Conservation (phyloP, 768 basidiomycete species). For the Rhodotorula taiwanensis region DNA sequence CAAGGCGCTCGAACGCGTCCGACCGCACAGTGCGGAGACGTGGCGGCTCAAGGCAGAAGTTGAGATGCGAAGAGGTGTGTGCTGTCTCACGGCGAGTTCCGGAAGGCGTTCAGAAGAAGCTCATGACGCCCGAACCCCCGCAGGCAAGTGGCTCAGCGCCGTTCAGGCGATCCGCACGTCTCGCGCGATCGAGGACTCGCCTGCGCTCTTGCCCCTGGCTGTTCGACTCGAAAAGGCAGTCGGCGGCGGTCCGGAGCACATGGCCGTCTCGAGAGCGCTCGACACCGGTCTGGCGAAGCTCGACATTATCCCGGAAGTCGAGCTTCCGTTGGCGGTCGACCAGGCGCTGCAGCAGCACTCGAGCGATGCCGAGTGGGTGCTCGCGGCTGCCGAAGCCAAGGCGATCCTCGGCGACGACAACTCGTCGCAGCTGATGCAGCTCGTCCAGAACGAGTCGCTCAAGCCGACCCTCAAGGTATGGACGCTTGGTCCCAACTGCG, state of each 20-base stretch:
- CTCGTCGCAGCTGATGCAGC: conserved; percentile 53
- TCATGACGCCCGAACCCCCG: too few species aligned
- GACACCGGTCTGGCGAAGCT: conserved; percentile 54
- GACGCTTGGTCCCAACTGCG: too few species aligned
- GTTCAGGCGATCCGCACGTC: conserved; percentile 60
- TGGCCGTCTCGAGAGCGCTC: conserved; percentile 51
- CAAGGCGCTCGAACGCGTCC: conserved; percentile 56
- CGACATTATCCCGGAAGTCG: conserved; percentile 56
- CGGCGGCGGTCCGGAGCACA: conserved; percentile 10
- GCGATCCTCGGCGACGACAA: conserved; percentile 48
- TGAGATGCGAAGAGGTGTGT: conserved; percentile 51
- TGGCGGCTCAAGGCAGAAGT: conserved; percentile 77
- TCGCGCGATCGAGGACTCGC: conserved; percentile 52
- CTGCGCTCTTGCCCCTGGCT: conserved; percentile 65
- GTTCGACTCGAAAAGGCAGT: conserved; percentile 52
- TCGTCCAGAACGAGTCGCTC: conserved; percentile 48
- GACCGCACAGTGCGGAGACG: conserved; percentile 55
- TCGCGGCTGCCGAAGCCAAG: conserved; percentile 61
- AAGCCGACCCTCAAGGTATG: conserved; percentile 44
- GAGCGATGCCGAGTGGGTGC: conserved; percentile 49
- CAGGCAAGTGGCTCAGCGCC: conserved; percentile 77
- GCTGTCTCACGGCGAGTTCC: too few species aligned
- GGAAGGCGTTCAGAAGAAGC: too few species aligned
- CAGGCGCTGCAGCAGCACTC: conserved; percentile 65
- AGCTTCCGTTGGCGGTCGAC: conserved; percentile 56